A percentile compares a stretch with the other conserved stretches of the same genome.
Evolutionary conservation across 768 basidiomycete genomes (phyloP).

Genomic region (Lentinula detonsa): DNA sequence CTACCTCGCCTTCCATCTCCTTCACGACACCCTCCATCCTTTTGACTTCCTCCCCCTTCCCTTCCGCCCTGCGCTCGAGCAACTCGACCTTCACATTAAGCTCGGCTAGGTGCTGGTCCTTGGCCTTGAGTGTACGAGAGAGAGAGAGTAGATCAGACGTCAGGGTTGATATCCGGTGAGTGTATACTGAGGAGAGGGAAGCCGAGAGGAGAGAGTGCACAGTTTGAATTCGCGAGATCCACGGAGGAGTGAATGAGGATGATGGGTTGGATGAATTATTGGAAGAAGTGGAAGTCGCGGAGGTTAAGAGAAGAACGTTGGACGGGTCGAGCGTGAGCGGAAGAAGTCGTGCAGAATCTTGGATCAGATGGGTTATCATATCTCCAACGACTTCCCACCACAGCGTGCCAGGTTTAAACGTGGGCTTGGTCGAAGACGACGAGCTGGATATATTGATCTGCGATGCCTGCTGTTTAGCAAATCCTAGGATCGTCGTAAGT

Average conservation of each 20-base stretch:
- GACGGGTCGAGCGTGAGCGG: conserved; percentile 70
- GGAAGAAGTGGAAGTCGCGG: conserved; percentile 30
- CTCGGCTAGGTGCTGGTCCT: conserved; percentile 90
- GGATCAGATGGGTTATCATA: conserved; percentile 61
- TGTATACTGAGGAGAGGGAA: conserved; percentile 77
- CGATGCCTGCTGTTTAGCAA: conserved; percentile 68
- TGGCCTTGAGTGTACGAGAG: conserved; percentile 74
- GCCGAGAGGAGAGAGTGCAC: conserved; percentile 78
- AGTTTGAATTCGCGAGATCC: conserved; percentile 76
- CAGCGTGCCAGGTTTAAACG: conserved; percentile 59
- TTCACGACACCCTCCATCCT: conserved; percentile 81
- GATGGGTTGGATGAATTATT: conserved; percentile 17
- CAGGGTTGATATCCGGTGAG: conserved; percentile 77
- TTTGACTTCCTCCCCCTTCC: conserved; percentile 83
- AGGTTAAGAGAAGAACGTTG: conserved; percentile 41
- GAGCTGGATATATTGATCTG: conserved; percentile 62
- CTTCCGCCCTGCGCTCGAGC: conserved; percentile 90
- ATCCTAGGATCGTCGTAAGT: conserved; percentile 59
- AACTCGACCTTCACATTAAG: conserved; percentile 88
- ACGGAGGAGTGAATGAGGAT: conserved; percentile 74
- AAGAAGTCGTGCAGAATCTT: conserved; percentile 65
- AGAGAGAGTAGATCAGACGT: conserved; percentile 90
- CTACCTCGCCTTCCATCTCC: conserved; percentile 76
- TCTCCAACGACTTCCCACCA: conserved; percentile 76
- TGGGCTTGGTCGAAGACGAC: conserved; percentile 58